These are phyloP conservation scores for Dryadomyces quercus-mongolicae DNA, from an alignment of 2,329 filamentous ascomycete genomes.

Conservation along the genomic window DNA sequence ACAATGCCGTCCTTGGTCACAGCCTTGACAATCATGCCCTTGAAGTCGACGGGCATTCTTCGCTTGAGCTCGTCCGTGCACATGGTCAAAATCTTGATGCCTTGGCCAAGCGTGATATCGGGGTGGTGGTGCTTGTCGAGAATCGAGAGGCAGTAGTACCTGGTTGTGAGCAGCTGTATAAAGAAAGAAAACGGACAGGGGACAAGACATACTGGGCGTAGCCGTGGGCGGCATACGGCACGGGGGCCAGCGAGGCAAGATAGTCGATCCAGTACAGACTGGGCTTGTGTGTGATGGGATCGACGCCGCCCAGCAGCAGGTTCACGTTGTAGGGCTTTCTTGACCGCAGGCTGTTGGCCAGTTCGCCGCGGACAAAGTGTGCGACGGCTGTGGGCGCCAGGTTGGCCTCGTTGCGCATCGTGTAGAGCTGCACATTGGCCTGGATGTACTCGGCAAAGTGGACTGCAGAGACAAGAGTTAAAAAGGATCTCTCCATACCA, in stretches of 20 bases:
- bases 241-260: constrained; percentile 72
- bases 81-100: constrained; percentile 84
- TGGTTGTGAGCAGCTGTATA: constrained; percentile 19
- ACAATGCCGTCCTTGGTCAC: constrained; percentile 88
- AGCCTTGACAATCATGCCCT: constrained; percentile 89
- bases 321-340: constrained; percentile 96
- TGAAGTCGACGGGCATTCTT: constrained; percentile 96
- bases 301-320: constrained; percentile 84
- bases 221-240: constrained; percentile 94
- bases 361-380: constrained; percentile 86
- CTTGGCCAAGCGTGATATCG: constrained; percentile 78
- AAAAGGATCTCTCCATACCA: too few relatives aligned
- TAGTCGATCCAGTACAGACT: constrained; percentile 97
- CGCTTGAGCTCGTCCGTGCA: constrained; percentile 96
- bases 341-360: constrained; percentile 81
- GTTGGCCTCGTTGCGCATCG: constrained; percentile 93
- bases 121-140: constrained; percentile 98
- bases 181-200: not conserved
- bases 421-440: constrained; percentile 95
- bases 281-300: constrained; percentile 83
- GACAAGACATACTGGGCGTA: constrained; percentile 69
- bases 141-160: constrained; percentile 95
- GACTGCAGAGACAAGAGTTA: constrained; percentile 44
- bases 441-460: constrained; percentile 99
- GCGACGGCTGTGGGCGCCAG: constrained; percentile 81